Evolutionary conservation across 352 stramenopile species (phyloP), one percentile per base, ranked within the genome.

Genomic region (Phytophthora brassicae): DNA sequence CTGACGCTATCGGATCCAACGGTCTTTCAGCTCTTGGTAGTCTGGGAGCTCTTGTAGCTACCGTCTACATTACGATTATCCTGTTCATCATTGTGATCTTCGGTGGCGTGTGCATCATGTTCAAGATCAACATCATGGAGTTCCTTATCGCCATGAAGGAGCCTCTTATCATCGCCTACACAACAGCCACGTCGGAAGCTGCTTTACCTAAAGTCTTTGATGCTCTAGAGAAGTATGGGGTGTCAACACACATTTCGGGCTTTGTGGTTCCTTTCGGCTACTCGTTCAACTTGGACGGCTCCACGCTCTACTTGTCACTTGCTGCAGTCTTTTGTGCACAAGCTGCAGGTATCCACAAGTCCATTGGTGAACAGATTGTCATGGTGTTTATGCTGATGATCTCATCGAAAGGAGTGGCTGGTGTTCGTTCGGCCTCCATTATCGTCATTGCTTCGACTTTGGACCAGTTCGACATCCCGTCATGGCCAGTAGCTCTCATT

Each of bases 281-380:
- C 66, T 88, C 78, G 56, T 85, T 88, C 72, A 88, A 88, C 65
- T 58, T 85, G 2, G 78, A 88, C 46, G 78, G 70, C 12, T 78
- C 70, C 13, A 82, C 78, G 0, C 47, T 88, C 16, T 84, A 88
- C 68, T 29, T 85, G 23, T 80, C 78, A 6, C 53, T 88, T 0
- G 68, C 63, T 4, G 52, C 75, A 0, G 65, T 88, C 29, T 88
- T 88, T 46, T 88, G 78, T 26, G 78, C 78, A 0, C 78, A 88
- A 54, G 78, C 78, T 0, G 43, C 78, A 1, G 72, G 63, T 17
- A 41, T 72, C 4, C 33, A 85, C 56, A 85, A 88, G 64, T 70
- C 70, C 0, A 48, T 84, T 7, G 75, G 78, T 1, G 75, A 88
- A 64, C 78, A 88, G 61, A 72, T 87, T 38, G 72, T 84, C 16